Percentiles rank a stretch among this genome's conserved stretches.
Evolutionary conservation across 2,329 filamentous ascomycete species (phyloP).

Genomic region (Xylariaceae sp.): DNA sequence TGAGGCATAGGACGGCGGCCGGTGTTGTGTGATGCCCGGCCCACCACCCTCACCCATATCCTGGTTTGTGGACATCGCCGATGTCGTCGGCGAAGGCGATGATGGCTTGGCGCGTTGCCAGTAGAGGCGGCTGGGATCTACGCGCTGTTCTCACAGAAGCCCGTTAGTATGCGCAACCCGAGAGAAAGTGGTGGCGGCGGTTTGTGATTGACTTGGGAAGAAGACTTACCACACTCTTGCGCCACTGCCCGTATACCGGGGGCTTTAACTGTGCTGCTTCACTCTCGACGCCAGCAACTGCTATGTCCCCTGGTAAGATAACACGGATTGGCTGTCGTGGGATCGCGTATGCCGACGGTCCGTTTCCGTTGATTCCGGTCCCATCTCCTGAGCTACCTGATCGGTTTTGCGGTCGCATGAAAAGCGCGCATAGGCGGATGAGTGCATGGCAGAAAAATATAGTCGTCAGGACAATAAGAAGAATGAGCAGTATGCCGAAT

Average conservation of each 20-base stretch:
- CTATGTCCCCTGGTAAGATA: constrained; percentile 69
- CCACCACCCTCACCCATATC: constrained; percentile 8
- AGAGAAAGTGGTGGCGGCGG: background rate
- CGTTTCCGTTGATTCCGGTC: background rate
- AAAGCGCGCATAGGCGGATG: constrained; percentile 66
- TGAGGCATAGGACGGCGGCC: constrained; percentile 72
- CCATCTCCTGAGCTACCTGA: constrained; percentile 1
- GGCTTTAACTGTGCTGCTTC: constrained; percentile 59
- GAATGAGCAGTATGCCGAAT: constrained; percentile 74
- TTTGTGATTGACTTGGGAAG: background rate
- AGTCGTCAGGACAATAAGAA: constrained; percentile 68
- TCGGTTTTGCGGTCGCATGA: constrained; percentile 45
- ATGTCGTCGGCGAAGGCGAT: background rate
- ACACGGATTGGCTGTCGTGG: constrained; percentile 73
- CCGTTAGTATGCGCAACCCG: constrained; percentile 8
- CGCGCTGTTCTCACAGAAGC: constrained; percentile 47
- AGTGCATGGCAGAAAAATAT: constrained; percentile 79
- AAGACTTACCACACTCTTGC: constrained; percentile 69
- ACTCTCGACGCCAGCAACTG: constrained; percentile 54
- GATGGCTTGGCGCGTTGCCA: constrained; percentile 63
- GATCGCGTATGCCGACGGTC: constrained; percentile 57
- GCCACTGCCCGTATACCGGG: constrained; percentile 82
- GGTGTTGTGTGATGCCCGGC: constrained; percentile 32
- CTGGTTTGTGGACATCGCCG: background rate
- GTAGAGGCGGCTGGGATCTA: constrained; percentile 75